A percentile compares a stretch with the other conserved stretches of the same genome.
phyloP scores from a whole-genome alignment of 345 rosid genomes.

The Brassica incana region DNA sequence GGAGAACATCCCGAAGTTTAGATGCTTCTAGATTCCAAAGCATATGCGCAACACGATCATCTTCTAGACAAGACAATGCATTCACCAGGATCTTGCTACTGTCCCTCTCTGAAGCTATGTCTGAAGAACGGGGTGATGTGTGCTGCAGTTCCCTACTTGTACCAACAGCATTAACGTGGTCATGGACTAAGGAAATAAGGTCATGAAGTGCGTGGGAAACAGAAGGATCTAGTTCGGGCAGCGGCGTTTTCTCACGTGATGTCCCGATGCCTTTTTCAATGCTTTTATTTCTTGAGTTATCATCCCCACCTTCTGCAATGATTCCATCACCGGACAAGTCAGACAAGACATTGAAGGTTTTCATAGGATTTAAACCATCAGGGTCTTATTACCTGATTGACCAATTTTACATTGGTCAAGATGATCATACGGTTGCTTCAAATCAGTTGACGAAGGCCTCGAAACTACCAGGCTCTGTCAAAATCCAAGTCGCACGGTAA shows the following conservation, averaged over 20 bases:
- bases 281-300: conserved; percentile 33
- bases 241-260: conserved; percentile 28
- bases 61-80: conserved; percentile 49
- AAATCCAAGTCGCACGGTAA: conserved; percentile 23
- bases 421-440: conserved; percentile 19
- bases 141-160: conserved; percentile 39
- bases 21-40: conserved; percentile 58
- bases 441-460: conserved; percentile 22
- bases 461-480: conserved; percentile 33
- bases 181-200: conserved; percentile 78
- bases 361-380: conserved; percentile 7
- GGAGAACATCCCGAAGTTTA: conserved; percentile 57
- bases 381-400: conserved; percentile 33
- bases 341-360: conserved; percentile 9
- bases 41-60: conserved; percentile 71
- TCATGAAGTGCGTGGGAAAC: conserved; percentile 61
- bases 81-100: conserved; percentile 24
- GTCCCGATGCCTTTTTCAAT: conserved; percentile 37
- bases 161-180: conserved; percentile 49
- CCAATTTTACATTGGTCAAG: conserved; percentile 26
- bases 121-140: conserved; percentile 42
- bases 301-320: conserved; percentile 41
- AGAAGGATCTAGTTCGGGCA: conserved; percentile 54
- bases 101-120: conserved; percentile 31
- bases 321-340: conserved; percentile 11